phyloP scores from a whole-genome alignment of 2,329 filamentous ascomycete genomes.

The Seiridium cupressi region DNA sequence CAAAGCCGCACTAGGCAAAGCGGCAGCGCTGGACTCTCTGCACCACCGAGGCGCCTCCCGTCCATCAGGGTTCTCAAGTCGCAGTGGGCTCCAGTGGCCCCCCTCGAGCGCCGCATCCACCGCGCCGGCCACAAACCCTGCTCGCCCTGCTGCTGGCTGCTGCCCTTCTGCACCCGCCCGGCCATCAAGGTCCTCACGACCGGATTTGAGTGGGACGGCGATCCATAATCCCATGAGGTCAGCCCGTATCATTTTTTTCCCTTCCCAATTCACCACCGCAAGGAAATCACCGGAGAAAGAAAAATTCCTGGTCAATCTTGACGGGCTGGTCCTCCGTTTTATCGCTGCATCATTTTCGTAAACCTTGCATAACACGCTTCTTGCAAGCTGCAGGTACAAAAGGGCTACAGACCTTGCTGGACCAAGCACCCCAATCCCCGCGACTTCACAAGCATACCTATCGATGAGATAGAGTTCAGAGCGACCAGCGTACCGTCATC shows the following conservation, averaged over 20 bases:
- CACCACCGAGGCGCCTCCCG: not conserved
- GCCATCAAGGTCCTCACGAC: conserved; percentile 5
- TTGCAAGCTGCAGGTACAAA: not conserved
- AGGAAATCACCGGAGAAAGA: not conserved
- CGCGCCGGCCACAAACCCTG: not conserved
- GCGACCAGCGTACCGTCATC: not conserved
- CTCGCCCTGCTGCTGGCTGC: not conserved
- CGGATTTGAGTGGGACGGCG: not conserved
- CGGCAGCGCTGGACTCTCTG: not conserved
- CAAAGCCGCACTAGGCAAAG: not conserved
- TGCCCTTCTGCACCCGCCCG: not conserved
- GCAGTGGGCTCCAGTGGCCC: not conserved
- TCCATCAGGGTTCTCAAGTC: conserved; percentile 11
- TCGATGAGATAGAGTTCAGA: not conserved
- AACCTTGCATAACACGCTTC: no score
- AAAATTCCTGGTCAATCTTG: not conserved
- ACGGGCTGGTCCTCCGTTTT: not conserved
- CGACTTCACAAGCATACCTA: not conserved
- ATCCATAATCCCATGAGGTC: conserved; percentile 2
- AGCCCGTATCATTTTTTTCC: not conserved
- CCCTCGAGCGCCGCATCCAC: not conserved
- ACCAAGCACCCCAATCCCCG: not conserved
- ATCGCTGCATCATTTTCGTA: no score
- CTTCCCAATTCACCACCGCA: not conserved
- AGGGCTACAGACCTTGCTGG: not conserved